A percentile compares a stretch with the other conserved stretches of the same genome.
Evolutionary conservation across 768 basidiomycete genomes (phyloP).

Genomic region (Calocybe indica): DNA sequence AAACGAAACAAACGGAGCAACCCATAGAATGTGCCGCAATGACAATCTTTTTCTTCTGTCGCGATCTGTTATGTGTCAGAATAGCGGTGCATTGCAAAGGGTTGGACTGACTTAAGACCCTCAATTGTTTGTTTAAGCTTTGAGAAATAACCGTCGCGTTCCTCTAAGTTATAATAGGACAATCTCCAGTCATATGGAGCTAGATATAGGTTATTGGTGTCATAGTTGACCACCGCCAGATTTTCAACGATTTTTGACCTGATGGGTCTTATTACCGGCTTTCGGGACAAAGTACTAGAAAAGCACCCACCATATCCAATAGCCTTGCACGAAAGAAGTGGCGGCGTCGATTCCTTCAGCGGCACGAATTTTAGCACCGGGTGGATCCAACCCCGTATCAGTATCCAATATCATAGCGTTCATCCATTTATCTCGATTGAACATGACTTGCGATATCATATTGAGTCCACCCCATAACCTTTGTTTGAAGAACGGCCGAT

Average conservation of each 20-base stretch:
- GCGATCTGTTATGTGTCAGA: constrained; percentile 33
- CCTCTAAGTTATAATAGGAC: constrained; percentile 87
- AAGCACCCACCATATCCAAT: constrained; percentile 81
- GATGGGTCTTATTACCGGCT: constrained; percentile 1
- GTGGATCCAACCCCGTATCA: constrained; percentile 85
- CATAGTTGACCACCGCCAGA: constrained; percentile 87
- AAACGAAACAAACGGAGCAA: constrained; percentile 41
- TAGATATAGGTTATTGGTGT: constrained; percentile 80
- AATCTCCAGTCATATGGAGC: constrained; percentile 91
- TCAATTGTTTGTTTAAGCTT: constrained; percentile 80
- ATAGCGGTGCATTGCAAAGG: neutral
- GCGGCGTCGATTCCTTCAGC: constrained; percentile 92
- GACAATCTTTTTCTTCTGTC: constrained; percentile 74
- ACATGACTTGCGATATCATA: constrained; percentile 79
- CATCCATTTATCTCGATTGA: constrained; percentile 88
- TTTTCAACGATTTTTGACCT: constrained; percentile 95
- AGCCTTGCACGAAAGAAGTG: constrained; percentile 81
- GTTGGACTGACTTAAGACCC: constrained; percentile 51
- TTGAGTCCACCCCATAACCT: constrained; percentile 75
- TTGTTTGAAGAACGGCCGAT: constrained; percentile 88
- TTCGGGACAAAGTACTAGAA: neutral
- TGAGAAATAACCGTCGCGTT: constrained; percentile 86
- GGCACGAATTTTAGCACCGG: constrained; percentile 79
- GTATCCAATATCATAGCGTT: constrained; percentile 87
- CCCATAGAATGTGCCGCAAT: constrained; percentile 88